Conservation (phyloP, 352 stramenopile species). For the Phytopythium cucurbitacearum region DNA sequence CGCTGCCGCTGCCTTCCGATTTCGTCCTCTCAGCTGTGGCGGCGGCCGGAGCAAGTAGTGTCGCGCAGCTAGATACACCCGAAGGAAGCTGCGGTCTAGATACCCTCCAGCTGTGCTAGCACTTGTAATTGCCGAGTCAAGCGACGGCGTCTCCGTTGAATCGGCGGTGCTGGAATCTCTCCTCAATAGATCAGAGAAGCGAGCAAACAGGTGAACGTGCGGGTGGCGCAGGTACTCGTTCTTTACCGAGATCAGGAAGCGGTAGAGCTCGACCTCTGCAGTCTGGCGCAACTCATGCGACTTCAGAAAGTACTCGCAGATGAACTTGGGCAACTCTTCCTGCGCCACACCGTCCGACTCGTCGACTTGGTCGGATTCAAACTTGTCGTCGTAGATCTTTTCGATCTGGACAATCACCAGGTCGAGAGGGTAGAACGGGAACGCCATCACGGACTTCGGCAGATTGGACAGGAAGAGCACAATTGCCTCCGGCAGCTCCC, state of each 20-base stretch:
- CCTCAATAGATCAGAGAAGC: constrained; percentile 46
- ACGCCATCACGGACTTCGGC: constrained; percentile 63
- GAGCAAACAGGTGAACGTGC: constrained; percentile 64
- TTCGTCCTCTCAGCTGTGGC: constrained; percentile 3
- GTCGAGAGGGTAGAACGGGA: constrained; percentile 54
- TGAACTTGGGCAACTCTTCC: constrained; percentile 57
- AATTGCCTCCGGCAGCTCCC: constrained; percentile 44
- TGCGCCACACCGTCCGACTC: constrained; percentile 53
- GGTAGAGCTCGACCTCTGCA: constrained; percentile 64
- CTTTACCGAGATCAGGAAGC: constrained; percentile 70
- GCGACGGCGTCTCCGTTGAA: too few relatives aligned
- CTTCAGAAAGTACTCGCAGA: constrained; percentile 76
- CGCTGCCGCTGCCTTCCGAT: not conserved
- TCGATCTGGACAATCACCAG: constrained; percentile 57
- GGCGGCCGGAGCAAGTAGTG: constrained; percentile 28
- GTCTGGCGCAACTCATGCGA: constrained; percentile 51
- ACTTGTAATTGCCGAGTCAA: too few relatives aligned
- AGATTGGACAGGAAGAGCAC: constrained; percentile 68
- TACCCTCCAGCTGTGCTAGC: constrained; percentile 5
- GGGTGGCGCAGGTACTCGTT: constrained; percentile 38
- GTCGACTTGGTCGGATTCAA: constrained; percentile 49
- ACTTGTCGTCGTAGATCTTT: constrained; percentile 77
- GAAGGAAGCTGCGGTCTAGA: constrained; percentile 59
- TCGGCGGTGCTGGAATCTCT: not conserved
- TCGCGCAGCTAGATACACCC: constrained; percentile 56